A percentile compares a stretch with the other conserved stretches of the same genome.
phyloP scores from a whole-genome alignment of 768 basidiomycete species.

The Podaxis rugospora region DNA sequence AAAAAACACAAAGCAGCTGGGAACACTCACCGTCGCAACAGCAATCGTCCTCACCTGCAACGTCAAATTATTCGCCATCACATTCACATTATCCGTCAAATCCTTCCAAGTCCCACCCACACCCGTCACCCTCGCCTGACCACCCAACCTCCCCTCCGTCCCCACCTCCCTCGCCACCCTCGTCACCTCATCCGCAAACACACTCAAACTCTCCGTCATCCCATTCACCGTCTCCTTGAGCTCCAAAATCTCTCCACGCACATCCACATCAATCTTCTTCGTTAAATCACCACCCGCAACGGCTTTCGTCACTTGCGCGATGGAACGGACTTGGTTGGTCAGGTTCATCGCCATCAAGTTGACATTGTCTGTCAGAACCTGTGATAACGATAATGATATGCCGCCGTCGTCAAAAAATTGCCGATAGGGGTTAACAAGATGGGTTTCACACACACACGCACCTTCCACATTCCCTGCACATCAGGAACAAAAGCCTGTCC shows the following conservation, averaged over 20 bases:
- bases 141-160: constrained; percentile 92
- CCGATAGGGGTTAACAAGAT: no score
- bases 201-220: constrained; percentile 86
- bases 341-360: constrained; percentile 89
- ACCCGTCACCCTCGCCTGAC: constrained; percentile 89
- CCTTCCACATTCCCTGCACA: constrained; percentile 95
- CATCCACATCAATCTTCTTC: constrained; percentile 89
- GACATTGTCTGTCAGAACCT: constrained; percentile 65
- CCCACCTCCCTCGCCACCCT: constrained; percentile 96
- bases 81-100: constrained; percentile 92
- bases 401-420: no score
- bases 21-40: constrained; percentile 70
- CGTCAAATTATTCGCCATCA: constrained; percentile 93
- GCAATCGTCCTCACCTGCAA: constrained; percentile 93
- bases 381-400: no score
- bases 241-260: constrained; percentile 88
- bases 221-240: constrained; percentile 91
- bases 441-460: constrained; percentile 19
- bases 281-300: constrained; percentile 92
- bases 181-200: constrained; percentile 78
- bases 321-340: constrained; percentile 83
- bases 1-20: neutral
- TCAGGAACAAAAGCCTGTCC: constrained; percentile 92
- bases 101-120: constrained; percentile 98
- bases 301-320: constrained; percentile 91